Evolutionary conservation across 2,329 filamentous ascomycete species (phyloP).

Genomic region (Plenodomus biglobosus): DNA sequence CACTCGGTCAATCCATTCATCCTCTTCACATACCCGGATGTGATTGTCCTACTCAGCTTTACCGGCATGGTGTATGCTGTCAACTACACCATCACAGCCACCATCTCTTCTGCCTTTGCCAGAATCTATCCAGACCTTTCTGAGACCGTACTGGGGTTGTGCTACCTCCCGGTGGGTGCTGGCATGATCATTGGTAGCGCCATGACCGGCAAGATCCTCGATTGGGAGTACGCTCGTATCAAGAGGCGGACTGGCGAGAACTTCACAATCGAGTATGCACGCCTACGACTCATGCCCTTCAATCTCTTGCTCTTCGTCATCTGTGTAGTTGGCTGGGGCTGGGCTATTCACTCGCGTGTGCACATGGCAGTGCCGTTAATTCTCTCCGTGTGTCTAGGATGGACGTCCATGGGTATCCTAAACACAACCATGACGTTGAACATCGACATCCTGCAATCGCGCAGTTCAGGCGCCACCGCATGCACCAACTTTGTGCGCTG

Average conservation of each 20-base stretch:
- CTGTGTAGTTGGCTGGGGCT: conserved; percentile 32
- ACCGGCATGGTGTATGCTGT: conserved; percentile 35
- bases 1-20: conserved; percentile 33
- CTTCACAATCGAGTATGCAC: conserved; percentile 33
- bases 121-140: conserved; percentile 28
- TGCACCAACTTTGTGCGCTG: conserved; percentile 33
- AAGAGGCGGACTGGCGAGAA: conserved; percentile 22
- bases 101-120: conserved; percentile 31
- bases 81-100: conserved; percentile 37
- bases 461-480: conserved; percentile 30
- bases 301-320: conserved; percentile 29
- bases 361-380: conserved; percentile 29
- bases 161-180: conserved; percentile 58
- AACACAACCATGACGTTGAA: conserved; percentile 37
- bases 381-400: conserved; percentile 25
- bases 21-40: conserved; percentile 32
- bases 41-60: conserved; percentile 50
- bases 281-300: conserved; percentile 31
- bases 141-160: conserved; percentile 28
- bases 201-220: conserved; percentile 55
- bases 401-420: conserved; percentile 31
- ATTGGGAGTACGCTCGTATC: conserved; percentile 53
- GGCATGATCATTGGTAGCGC: conserved; percentile 59
- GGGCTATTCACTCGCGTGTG: conserved; percentile 22
- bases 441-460: conserved; percentile 30